phyloP scores from a whole-genome alignment of 1,284 basidiomycete genomes.

The Leccinum subspadiceum region DNA sequence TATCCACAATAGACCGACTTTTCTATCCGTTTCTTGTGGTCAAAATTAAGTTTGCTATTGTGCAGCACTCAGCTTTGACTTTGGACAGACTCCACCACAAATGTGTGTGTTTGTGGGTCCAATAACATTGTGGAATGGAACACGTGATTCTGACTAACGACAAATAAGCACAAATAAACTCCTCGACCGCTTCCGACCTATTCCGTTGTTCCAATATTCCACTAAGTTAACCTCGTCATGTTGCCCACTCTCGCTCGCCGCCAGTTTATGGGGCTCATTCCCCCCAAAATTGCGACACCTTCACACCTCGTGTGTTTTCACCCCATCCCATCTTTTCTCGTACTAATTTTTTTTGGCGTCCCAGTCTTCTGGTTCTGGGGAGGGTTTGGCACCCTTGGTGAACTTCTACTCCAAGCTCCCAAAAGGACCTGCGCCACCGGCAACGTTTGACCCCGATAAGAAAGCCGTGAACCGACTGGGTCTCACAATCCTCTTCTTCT shows the following conservation, averaged over 20 bases:
- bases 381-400: conserved; percentile 81
- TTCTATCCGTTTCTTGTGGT: conserved; percentile 18
- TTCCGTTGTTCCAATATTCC: conserved; percentile 17
- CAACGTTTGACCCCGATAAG: conserved; percentile 72
- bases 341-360: conserved; percentile 12
- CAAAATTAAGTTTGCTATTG: conserved; percentile 17
- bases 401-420: conserved; percentile 95
- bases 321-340: fast-evolving
- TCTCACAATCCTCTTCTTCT: conserved; percentile 71
- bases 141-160: conserved; percentile 20
- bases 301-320: conserved; percentile 69
- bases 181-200: conserved; percentile 6
- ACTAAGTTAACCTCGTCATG: conserved; percentile 45
- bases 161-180: conserved; percentile 22
- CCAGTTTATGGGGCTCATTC: conserved; percentile 79
- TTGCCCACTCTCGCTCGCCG: conserved; percentile 81
- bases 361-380: conserved; percentile 76
- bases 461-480: conserved; percentile 82
- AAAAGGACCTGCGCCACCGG: conserved; percentile 68
- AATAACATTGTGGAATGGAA: background rate
- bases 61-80: conserved; percentile 11
- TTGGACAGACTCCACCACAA: background rate
- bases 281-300: conserved; percentile 94
- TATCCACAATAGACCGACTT: conserved; percentile 12
- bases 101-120: conserved; percentile 17